Evolutionary conservation across 768 basidiomycete species (phyloP).

Genomic region (Mycena crocata): DNA sequence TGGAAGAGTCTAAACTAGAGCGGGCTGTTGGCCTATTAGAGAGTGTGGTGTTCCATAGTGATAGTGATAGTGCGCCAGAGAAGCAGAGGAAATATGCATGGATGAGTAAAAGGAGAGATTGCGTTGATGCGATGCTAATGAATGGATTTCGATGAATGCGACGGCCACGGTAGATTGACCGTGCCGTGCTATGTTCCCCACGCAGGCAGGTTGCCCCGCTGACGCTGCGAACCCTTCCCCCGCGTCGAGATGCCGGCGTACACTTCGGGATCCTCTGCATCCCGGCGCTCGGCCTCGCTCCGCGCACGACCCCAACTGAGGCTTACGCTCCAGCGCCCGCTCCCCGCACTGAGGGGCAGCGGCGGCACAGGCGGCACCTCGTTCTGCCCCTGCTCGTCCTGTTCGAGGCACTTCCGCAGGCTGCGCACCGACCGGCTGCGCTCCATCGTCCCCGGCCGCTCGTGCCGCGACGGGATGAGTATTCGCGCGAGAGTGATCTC

Average conservation of each 20-base stretch:
- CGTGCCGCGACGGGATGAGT: constrained; percentile 27
- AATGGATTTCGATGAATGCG: not conserved
- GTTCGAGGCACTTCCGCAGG: constrained; percentile 29
- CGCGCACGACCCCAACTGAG: constrained; percentile 32
- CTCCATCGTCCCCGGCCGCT: constrained; percentile 25
- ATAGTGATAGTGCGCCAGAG: not conserved
- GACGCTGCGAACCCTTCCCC: constrained; percentile 15
- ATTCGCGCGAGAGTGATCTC: constrained; percentile 34
- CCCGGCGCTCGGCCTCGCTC: constrained; percentile 11
- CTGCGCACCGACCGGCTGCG: constrained; percentile 33
- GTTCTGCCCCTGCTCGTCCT: constrained; percentile 14
- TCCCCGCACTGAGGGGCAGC: constrained; percentile 16
- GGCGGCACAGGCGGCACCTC: constrained; percentile 32
- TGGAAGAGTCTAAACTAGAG: not conserved
- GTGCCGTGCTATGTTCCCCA: constrained; percentile 24
- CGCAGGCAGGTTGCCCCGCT: constrained; percentile 16
- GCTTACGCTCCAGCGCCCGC: constrained; percentile 32
- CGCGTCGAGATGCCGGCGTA: constrained; percentile 11
- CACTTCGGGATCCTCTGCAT: constrained; percentile 15
- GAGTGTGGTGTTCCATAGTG: constrained; percentile 22
- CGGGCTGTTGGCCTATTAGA: constrained; percentile 7
- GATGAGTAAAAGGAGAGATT: constrained; percentile 13
- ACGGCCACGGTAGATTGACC: not conserved
- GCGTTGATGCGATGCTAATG: constrained; percentile 3
- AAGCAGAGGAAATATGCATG: constrained; percentile 18